Evolutionary conservation across 352 stramenopile species (phyloP).

Genomic region (Globisporangium solare): DNA sequence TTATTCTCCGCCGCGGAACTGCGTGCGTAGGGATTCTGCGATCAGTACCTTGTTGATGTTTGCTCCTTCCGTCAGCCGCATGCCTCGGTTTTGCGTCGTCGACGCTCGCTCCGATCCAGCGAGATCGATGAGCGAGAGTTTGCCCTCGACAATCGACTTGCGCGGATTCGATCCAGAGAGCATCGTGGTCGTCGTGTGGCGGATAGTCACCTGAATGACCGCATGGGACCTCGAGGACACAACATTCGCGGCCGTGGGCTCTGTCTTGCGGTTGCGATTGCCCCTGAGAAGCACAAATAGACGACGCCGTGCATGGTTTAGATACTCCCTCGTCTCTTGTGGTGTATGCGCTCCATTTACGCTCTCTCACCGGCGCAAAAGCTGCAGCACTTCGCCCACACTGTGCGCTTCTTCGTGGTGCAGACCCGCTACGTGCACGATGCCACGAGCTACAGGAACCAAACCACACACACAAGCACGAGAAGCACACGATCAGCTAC

Average conservation of each 20-base stretch:
- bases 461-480: no score
- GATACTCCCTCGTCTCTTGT: no score
- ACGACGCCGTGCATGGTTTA: neutral
- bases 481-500: neutral
- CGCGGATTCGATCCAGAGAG: slow-evolving; percentile 34
- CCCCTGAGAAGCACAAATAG: slow-evolving; percentile 20
- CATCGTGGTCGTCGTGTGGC: slow-evolving; percentile 52
- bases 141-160: slow-evolving; percentile 62
- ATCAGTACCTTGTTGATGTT: slow-evolving; percentile 59
- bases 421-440: slow-evolving; percentile 50
- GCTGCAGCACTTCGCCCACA: slow-evolving; percentile 39
- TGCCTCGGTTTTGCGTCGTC: slow-evolving; percentile 68
- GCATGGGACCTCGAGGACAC: slow-evolving; percentile 82
- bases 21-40: no score
- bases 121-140: slow-evolving; percentile 82
- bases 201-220: slow-evolving; percentile 71
- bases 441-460: slow-evolving; percentile 26
- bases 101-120: slow-evolving; percentile 78
- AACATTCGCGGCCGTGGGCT: slow-evolving; percentile 76
- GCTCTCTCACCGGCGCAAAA: slow-evolving; percentile 33
- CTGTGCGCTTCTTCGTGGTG: slow-evolving; percentile 46
- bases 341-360: neutral
- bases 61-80: slow-evolving; percentile 51
- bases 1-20: no score
- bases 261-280: slow-evolving; percentile 51